Base-by-base conservation (phyloP, 1,284 basidiomycete genomes). In the Melampsora americana region DNA sequence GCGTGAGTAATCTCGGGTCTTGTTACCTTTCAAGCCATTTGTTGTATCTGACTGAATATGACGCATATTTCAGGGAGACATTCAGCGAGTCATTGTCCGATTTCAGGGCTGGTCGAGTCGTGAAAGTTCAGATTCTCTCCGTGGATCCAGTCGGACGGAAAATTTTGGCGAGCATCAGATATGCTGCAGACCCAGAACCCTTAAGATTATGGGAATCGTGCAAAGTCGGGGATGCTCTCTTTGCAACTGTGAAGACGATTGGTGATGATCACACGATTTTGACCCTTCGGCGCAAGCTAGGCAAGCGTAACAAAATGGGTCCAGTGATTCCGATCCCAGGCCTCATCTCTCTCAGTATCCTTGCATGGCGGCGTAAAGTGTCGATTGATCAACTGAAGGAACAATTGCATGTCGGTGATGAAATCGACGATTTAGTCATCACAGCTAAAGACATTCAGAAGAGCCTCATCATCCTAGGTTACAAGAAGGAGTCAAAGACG, bases 391-490 rank as follows among this genome's bases (percentile, higher is more conserved):
- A 92, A 79, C 85, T 96, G 32, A 88, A 89, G 30, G 84, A 85
- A 1, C 83, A 85, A 2, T 84, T 98, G 66, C 88, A 90, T 80
- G 84, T 86, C 35, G 92, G 91, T 20, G 90, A 93, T 70, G 86
- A 86, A 78, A 83, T 99, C 28, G 85, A 89, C 16, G 89, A 91
- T 64, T 86, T 99, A 6, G 88, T 92, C 2, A 91, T 98, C 23
- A 90, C 94, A 32, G 90, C 92, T n/a, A 91, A 93, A 80, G 95
- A 93, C 82, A 85, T 88, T 0, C 92, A 92, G 79, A 93, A 92
- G 80, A 89, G 90, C 14, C 86, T 98, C 76, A 90, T 97, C 77
- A 90, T 97, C 78, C 91, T 95, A 62, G 90, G 90, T n/a, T 75
- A 59, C 60, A 11, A 50, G 7, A 60, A 59, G 11, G n/a, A 23